A percentile compares a stretch with the other conserved stretches of the same genome.
phyloP scores from a whole-genome alignment of 306 rosid genomes.

The Vigna angularis region DNA sequence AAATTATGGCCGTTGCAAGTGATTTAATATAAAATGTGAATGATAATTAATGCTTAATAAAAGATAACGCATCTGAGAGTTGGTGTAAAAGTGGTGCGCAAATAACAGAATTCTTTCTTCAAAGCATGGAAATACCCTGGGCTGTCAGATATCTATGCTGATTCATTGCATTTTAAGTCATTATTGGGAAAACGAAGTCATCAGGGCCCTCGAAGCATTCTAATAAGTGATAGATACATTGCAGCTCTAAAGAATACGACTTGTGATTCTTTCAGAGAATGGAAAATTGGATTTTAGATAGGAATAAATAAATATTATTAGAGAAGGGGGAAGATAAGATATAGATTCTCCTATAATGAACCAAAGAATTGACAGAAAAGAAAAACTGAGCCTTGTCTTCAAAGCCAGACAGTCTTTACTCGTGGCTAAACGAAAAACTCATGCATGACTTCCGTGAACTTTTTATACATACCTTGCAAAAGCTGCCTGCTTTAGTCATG shows the following conservation, averaged over 20 bases:
- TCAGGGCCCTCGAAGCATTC: not conserved
- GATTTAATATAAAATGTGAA: constrained; percentile 13
- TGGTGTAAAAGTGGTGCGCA: not conserved
- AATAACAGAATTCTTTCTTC: constrained; percentile 22
- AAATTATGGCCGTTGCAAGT: not conserved
- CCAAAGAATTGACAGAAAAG: too few relatives aligned
- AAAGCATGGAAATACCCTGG: not conserved
- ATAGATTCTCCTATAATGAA: not conserved
- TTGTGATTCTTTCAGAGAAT: constrained; percentile 1
- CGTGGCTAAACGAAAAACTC: too few relatives aligned
- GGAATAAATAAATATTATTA: not conserved
- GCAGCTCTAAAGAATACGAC: not conserved
- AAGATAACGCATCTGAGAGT: constrained; percentile 8
- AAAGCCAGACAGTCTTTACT: too few relatives aligned
- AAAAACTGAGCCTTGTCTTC: too few relatives aligned
- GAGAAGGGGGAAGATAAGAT: not conserved
- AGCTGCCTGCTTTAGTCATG: not conserved
- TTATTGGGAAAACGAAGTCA: not conserved
- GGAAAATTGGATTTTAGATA: not conserved
- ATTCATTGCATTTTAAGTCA: not conserved
- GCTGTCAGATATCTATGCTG: constrained; percentile 9
- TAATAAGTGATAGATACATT: not conserved
- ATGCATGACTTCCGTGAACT: too few relatives aligned
- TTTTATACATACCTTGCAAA: too few relatives aligned
- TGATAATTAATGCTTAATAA: not conserved